Evolutionary conservation across 768 basidiomycete genomes (phyloP), one percentile per base, ranked within the genome.

Genomic region (Lyophyllum shimeji): DNA sequence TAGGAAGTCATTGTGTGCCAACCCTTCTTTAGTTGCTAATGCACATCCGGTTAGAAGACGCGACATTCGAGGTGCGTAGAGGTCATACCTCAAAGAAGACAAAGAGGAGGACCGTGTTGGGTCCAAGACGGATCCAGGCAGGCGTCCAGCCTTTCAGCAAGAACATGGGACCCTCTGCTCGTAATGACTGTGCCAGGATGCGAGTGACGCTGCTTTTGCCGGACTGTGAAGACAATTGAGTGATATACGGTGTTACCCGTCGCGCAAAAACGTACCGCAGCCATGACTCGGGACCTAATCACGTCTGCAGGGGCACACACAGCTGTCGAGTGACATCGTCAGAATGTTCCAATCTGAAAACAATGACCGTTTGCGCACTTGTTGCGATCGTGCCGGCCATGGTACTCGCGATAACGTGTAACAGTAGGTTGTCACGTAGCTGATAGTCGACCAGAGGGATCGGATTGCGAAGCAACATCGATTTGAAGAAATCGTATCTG

Each of bases 81-180:
- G 52, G 25, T 18, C 8, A 47, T 60, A 88, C 90, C 76, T 93
- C 91, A 60, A 87, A 87, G 71, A 92, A 91, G 46, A 93, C 86
- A 69, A 92, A 94, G 72, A 93, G 81, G 4, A 93, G 74, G 31
- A 94, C 78, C 1, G 92, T 93, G 67, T 93, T 92, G 1, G 91
- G 91, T 25, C 87, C 90, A 42, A 94, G 72, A 46, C 92, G 85
- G 62, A 89, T 83, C 71, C 92, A 94, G 7, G 92, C 89, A 2
- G 92, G 92, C 17, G 89, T 89, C 92, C 92, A 94, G 31, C 92
- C 92, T 68, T 90, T 93, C 71, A 94, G 90, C 52, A 93, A 74
- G 67, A 93, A 93, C 56, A 77, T 75, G 9, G 83, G 78, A 0
- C 92, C 92, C 75, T 94, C 92, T 63, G 86, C 77, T 39, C 79